Base-by-base conservation (phyloP, 2,329 filamentous ascomycete genomes). In the Fusarium newnesense region DNA sequence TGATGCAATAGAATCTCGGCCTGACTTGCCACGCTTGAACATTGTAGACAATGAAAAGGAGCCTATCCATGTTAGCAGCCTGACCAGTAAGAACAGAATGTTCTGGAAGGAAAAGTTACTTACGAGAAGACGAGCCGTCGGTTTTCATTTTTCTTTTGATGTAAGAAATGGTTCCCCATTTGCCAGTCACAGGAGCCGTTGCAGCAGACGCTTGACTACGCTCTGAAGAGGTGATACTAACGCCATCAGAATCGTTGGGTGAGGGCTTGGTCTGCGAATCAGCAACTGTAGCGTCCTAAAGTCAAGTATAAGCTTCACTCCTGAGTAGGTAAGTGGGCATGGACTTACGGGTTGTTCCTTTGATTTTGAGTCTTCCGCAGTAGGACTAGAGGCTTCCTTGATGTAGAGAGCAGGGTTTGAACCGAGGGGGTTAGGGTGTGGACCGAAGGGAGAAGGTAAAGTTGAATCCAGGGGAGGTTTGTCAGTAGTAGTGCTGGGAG, bases 21-120 rank as follows among this genome's bases (percentile, higher is more conserved):
- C 32, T 7, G 40, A 58, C 21, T 42, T 30, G 24, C 52, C 37
- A 19, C 49, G 18, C 12, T 49, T 64, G 34, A 53, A n/a, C 7
- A 57, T n/a, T 28, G 36, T 37, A 13, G 64, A 28, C 39, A 44
- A 12, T n/a, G 54, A 57, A 15, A 57, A 49, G 76, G 46, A 12
- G 76, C 47, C 61, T 63, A 16, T 15, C 26, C 21, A 9, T 30
- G n/a, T n/a, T n/a, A 30, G 36, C 19, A 47, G 43, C 18, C 5
- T 43, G 44, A 7, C 8, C 21, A 15, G 6, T 9, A 37, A 8
- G 10, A 28, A 18, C 3, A 32, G 11, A 7, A 8, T n/a, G 9
- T 16, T 40, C 7, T 2, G 16, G 4, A 4, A 6, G 12, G 9
- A 16, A 56, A 21, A 19, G 21, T 3, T 10, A 26, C 66, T 70